Base-by-base conservation (phyloP, 495 filamentous ascomycete species). In the Talaromyces trachyspermus region DNA sequence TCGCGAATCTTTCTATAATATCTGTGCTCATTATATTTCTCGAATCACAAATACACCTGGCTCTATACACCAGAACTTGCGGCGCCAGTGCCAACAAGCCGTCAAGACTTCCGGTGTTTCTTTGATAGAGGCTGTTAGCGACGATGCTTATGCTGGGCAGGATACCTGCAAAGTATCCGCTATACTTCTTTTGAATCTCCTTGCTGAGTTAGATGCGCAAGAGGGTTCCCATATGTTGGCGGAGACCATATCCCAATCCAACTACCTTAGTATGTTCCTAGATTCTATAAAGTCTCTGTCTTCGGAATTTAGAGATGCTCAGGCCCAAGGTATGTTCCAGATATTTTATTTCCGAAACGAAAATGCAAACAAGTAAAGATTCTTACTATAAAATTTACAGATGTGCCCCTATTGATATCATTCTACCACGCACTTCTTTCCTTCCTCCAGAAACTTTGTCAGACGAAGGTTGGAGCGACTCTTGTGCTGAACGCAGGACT, bases 71-170 rank as follows among this genome's bases (percentile, higher is more conserved):
- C 58, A 64, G 9, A 59, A 44, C 20, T 68, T 72, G 5, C 71
- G 74, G 36, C 71, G 75, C 37, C 83, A 88, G 52, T 85, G 78
- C 32, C 78, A 84, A 44, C 84, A 82, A 49, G 81, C 84, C 2
- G 76, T 97, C 54, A 89, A 85, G 53, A 64, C 78, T 14, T 76
- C 84, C 26, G 89, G 92, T 43, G 83, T 87, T 50, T 76, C 80
- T 46, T 70, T 95, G 6, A 74, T 97, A 40, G 87, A 92, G 57
- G 79, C 86, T 11, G 75, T 95, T 48, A 96, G 89, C 59, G 91
- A 97, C 61, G 92, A 99, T 71, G 92, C 89, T 43, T 88, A 89
- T 61, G 80, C 80, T 49, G 88, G 88, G 14, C 84, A 90, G 59
- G 78, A 84, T 17, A 75, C 73, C 18, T 92, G 87, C 57, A 83